These are phyloP conservation scores for Saccharomycopsis sp. DNA, from an alignment of 805 yeast genomes.

Conservation along the genomic window DNA sequence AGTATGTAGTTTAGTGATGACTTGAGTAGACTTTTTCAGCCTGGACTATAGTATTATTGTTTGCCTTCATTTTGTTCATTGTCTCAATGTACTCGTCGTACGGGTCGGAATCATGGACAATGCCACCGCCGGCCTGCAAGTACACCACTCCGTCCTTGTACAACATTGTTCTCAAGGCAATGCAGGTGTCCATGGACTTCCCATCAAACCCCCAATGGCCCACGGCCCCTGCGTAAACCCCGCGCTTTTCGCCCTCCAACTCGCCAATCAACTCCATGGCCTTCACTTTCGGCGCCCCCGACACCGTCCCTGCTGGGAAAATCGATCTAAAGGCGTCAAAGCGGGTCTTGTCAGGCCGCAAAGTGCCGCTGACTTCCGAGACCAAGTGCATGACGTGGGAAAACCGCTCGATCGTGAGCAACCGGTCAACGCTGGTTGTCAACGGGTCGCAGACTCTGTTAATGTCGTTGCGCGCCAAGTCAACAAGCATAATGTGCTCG, in stretches of 20 bases:
- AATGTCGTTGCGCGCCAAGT: slow-evolving; percentile 91
- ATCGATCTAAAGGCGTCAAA: slow-evolving; percentile 97
- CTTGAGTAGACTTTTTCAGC: slow-evolving; percentile 77
- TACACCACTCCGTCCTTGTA: slow-evolving; percentile 84
- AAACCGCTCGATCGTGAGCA: slow-evolving; percentile 84
- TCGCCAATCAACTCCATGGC: slow-evolving; percentile 95
- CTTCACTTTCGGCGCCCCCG: slow-evolving; percentile 95
- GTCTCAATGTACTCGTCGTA: slow-evolving; percentile 94
- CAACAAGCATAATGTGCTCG: slow-evolving; percentile 98
- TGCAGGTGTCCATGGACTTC: slow-evolving; percentile 94
- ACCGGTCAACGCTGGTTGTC: slow-evolving; percentile 77
- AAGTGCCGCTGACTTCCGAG: slow-evolving; percentile 86
- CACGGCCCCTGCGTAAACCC: slow-evolving; percentile 97
- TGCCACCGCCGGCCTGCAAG: slow-evolving; percentile 98
- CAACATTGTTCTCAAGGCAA: slow-evolving; percentile 95
- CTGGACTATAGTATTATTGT: slow-evolving; percentile 80
- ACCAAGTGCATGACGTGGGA: slow-evolving; percentile 97
- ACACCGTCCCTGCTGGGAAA: slow-evolving; percentile 98
- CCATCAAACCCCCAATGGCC: slow-evolving; percentile 97
- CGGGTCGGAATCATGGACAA: slow-evolving; percentile 91
- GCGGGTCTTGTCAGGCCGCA: slow-evolving; percentile 74
- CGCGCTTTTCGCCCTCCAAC: slow-evolving; percentile 85
- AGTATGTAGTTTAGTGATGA: no score
- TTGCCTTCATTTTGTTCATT: slow-evolving; percentile 94
- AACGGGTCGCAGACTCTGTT: slow-evolving; percentile 88